A percentile compares a stretch with the other conserved stretches of the same genome.
These are phyloP conservation scores for Zea luxurians DNA, from an alignment of 176 grass and related monocot species.

Conservation along the genomic window DNA sequence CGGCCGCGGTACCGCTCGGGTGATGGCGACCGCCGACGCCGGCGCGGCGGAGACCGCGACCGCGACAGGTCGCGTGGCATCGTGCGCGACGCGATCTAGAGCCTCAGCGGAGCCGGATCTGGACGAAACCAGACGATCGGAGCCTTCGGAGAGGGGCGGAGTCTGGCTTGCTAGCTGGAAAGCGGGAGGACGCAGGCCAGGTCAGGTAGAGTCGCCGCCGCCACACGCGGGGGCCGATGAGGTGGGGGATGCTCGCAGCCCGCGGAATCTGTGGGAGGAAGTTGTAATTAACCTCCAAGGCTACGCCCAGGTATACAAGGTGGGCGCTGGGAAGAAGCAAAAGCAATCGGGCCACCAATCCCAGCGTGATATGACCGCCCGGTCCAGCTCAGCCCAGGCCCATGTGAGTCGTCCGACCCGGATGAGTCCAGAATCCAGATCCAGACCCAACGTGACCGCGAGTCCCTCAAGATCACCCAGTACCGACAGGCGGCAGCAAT, in stretches of 20 bases:
- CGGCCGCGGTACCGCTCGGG: slow-evolving; percentile 49
- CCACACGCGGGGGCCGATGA: background rate
- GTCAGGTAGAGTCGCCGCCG: slow-evolving; percentile 27
- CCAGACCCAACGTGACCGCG: background rate
- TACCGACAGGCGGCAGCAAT: background rate
- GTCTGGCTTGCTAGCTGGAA: background rate
- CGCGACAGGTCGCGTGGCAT: slow-evolving; percentile 79
- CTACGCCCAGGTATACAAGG: background rate
- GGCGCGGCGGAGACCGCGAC: slow-evolving; percentile 60
- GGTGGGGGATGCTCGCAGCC: background rate
- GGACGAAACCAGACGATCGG: background rate
- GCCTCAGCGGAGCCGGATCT: background rate
- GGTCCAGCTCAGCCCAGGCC: background rate
- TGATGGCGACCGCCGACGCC: slow-evolving; percentile 75
- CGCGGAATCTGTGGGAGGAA: background rate
- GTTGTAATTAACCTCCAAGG: background rate
- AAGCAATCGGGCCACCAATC: background rate
- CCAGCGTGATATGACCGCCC: background rate
- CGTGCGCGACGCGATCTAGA: background rate
- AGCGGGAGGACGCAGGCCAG: background rate
- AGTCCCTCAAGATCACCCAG: background rate
- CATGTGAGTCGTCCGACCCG: background rate
- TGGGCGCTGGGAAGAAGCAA: too few species aligned
- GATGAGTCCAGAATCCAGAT: too few species aligned
- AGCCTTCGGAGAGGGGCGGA: too few species aligned